Evolutionary conservation across 495 filamentous ascomycete genomes (phyloP).

Genomic region (Aspergillus affinis): DNA sequence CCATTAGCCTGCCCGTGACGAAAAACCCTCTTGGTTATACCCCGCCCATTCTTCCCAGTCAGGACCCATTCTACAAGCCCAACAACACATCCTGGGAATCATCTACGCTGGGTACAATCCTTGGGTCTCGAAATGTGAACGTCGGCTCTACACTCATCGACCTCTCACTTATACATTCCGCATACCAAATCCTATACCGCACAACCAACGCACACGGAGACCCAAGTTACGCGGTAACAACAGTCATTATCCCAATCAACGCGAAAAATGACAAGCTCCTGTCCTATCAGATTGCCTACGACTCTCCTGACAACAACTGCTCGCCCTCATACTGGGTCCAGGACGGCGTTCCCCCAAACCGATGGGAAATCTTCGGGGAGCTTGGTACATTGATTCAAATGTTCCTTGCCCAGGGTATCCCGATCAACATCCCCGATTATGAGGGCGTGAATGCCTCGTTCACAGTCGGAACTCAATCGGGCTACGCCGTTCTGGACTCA

Average conservation of each 20-base stretch:
- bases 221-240: constrained; percentile 36
- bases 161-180: background rate
- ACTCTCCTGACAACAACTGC: constrained; percentile 35
- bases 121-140: background rate
- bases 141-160: too few species aligned
- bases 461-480: constrained; percentile 36
- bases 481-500: constrained; percentile 47
- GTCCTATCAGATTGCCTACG: constrained; percentile 47
- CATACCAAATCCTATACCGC: constrained; percentile 51
- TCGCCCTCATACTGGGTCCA: constrained; percentile 25
- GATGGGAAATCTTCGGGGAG: background rate
- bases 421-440: constrained; percentile 41
- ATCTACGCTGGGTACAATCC: background rate
- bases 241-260: constrained; percentile 11
- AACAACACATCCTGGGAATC: background rate
- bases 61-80: constrained; percentile 5
- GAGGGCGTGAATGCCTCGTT: constrained; percentile 45
- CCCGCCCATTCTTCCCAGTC: background rate
- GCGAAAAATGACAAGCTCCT: constrained; percentile 24
- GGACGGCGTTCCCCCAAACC: background rate
- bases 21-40: background rate
- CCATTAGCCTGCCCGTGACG: background rate
- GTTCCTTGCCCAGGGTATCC: background rate
- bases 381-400: background rate
- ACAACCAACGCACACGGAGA: constrained; percentile 40